These are phyloP conservation scores for Brassica incana DNA, from an alignment of 345 rosid species.

Conservation along the genomic window DNA sequence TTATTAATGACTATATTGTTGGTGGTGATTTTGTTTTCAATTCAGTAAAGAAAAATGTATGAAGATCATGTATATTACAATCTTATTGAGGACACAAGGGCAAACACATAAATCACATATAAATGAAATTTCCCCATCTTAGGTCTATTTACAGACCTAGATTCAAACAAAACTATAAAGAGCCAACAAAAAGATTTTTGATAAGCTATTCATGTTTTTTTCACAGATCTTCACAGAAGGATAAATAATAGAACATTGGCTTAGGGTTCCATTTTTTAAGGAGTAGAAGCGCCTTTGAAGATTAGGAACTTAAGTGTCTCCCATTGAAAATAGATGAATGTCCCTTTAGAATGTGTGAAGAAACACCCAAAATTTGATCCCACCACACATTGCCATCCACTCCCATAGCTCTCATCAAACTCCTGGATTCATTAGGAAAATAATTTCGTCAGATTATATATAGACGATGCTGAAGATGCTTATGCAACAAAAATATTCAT, in stretches of 20 bases:
- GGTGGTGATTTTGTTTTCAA: not conserved
- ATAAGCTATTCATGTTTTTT: not conserved
- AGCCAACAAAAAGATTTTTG: not conserved
- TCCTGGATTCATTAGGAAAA: slow-evolving; percentile 39
- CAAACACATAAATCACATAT: not conserved
- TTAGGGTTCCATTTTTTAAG: slow-evolving; percentile 11
- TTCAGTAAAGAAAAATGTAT: not conserved
- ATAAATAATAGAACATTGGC: not conserved
- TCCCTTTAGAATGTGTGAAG: slow-evolving; percentile 72
- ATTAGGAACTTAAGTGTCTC: slow-evolving; percentile 68
- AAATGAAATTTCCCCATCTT: slow-evolving; percentile 14
- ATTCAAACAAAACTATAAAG: slow-evolving; percentile 1
- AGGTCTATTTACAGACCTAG: slow-evolving; percentile 17
- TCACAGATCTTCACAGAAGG: not conserved
- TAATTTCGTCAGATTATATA: not conserved
- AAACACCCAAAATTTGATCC: slow-evolving; percentile 77
- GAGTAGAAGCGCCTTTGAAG: slow-evolving; percentile 64
- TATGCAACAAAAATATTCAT: not conserved
- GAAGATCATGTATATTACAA: not conserved
- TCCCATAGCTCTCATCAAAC: slow-evolving; percentile 59
- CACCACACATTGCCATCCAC: slow-evolving; percentile 82
- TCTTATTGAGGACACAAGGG: slow-evolving; percentile 18
- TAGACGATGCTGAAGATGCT: not conserved
- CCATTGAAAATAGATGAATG: slow-evolving; percentile 66
- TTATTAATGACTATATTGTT: not conserved